Evolutionary conservation across 768 basidiomycete genomes (phyloP), one percentile per base, ranked within the genome.

Genomic region (Lentinula sp.): DNA sequence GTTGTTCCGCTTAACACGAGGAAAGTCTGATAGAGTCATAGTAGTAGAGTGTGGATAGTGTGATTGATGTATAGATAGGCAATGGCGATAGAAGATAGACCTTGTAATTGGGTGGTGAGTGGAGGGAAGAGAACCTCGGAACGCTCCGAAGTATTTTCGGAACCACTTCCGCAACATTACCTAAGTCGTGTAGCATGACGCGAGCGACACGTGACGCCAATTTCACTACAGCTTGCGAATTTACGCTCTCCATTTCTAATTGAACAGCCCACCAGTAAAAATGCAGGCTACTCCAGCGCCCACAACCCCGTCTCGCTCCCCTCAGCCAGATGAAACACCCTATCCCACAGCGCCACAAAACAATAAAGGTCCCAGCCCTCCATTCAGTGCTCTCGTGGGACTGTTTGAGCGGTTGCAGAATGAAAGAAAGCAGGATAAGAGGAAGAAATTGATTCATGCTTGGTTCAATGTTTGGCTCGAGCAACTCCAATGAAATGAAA

Each of bases 401-500:
- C 78, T 97, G 43, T 95, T 95, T 75, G 84, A 89, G 64, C 87
- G 83, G 65, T 73, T 96, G 5, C 82, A 87, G 61, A 78, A 71
- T 46, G 91, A 93, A 70, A 78, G 84, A 62, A 91, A 88, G 69
- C 85, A 85, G 42, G 89, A 92, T 11, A 84, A 86, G 67, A 77
- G 91, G 62, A 83, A 82, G 63, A 89, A 82, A 67, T 74, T 88
- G 5, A 70, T 97, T n/a, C 75, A 76, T 50, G 76, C 80, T 15
- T 95, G 94, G 90, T 93, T 95, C 68, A 84, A 80, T 61, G 93
- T 94, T 80, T 72, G 87, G 70, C 49, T 48, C 65, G 63, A 51
- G 67, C 43, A 10, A 48, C 21, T 10, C 0, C 50, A 28, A 16
- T 39, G 46, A 3, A 48, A 4, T 37, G 16, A 6, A 31, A 4